These are phyloP conservation scores for Auricularia auricula-judae DNA, from an alignment of 768 basidiomycete genomes.

Conservation along the genomic window DNA sequence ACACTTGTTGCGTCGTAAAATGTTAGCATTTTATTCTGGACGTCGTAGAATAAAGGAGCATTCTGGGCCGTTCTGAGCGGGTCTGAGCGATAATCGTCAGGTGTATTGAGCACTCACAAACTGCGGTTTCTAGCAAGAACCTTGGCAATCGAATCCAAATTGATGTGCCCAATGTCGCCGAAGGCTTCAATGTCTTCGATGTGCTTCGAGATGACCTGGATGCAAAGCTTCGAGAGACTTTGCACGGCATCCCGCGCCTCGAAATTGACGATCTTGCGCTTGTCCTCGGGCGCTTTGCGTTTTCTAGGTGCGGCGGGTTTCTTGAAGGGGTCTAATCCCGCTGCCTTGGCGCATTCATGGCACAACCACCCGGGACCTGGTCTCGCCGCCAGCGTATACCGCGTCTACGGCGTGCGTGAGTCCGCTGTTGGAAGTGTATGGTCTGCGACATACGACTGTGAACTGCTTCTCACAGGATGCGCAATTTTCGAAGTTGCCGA, in stretches of 20 bases:
- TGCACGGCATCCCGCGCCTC: constrained; percentile 53
- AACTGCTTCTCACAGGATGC: constrained; percentile 75
- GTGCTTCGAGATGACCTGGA: constrained; percentile 74
- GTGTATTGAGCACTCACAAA: constrained; percentile 39
- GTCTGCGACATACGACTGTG: constrained; percentile 54
- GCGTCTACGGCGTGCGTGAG: constrained; percentile 41
- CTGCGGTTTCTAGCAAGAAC: constrained; percentile 71
- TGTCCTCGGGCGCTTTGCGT: constrained; percentile 53
- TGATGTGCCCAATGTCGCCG: constrained; percentile 78
- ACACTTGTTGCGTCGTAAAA: constrained; percentile 87
- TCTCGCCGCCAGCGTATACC: constrained; percentile 70
- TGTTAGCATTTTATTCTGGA: constrained; percentile 50
- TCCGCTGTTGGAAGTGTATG: constrained; percentile 2
- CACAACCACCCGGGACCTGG: constrained; percentile 73
- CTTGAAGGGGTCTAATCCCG: constrained; percentile 79
- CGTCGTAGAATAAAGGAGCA: constrained; percentile 73
- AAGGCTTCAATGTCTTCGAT: constrained; percentile 84
- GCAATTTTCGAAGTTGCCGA: constrained; percentile 74
- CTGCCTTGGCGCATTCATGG: constrained; percentile 67
- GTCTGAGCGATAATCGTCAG: constrained; percentile 1
- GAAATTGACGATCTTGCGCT: constrained; percentile 53
- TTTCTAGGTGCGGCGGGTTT: constrained; percentile 53
- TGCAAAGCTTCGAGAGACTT: constrained; percentile 68
- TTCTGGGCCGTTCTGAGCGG: constrained; percentile 60
- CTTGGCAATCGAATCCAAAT: constrained; percentile 75